A percentile compares a stretch with the other conserved stretches of the same genome.
Evolutionary conservation across 2,329 filamentous ascomycete species (phyloP).

Genomic region (Nigrospora osmanthi): DNA sequence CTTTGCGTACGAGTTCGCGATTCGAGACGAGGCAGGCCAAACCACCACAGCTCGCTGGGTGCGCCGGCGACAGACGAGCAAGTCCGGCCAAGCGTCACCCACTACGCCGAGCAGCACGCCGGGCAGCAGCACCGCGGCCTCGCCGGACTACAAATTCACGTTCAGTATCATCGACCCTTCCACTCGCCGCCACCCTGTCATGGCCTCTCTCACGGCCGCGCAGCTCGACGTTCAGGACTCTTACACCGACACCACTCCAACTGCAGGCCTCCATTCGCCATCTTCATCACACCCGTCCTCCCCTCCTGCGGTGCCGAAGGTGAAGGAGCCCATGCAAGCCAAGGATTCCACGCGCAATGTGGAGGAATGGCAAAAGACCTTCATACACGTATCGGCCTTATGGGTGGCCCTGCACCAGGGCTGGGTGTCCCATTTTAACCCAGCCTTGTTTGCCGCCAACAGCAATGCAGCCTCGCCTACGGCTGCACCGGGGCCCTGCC

Average conservation of each 20-base stretch:
- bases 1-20: slow-evolving; percentile 56
- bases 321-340: too few species aligned
- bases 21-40: slow-evolving; percentile 48
- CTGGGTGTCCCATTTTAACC: slow-evolving; percentile 26
- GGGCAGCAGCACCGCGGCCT: slow-evolving; percentile 14
- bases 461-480: neutral
- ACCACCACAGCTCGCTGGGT: slow-evolving; percentile 64
- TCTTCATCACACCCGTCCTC: slow-evolving; percentile 18
- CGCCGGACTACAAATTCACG: slow-evolving; percentile 52
- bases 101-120: slow-evolving; percentile 8
- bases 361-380: slow-evolving; percentile 33
- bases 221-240: slow-evolving; percentile 62
- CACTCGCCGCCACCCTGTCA: slow-evolving; percentile 63
- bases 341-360: slow-evolving; percentile 20
- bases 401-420: slow-evolving; percentile 42
- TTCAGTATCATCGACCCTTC: slow-evolving; percentile 70
- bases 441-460: too few species aligned
- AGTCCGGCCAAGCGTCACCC: neutral
- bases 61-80: slow-evolving; percentile 29
- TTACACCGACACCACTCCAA: slow-evolving; percentile 51
- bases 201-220: slow-evolving; percentile 57
- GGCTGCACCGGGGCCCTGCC: too few species aligned
- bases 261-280: slow-evolving; percentile 39
- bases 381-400: slow-evolving; percentile 44
- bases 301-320: neutral